Evolutionary conservation across 2,329 filamentous ascomycete genomes (phyloP).

Genomic region (Aspergillus melleus): DNA sequence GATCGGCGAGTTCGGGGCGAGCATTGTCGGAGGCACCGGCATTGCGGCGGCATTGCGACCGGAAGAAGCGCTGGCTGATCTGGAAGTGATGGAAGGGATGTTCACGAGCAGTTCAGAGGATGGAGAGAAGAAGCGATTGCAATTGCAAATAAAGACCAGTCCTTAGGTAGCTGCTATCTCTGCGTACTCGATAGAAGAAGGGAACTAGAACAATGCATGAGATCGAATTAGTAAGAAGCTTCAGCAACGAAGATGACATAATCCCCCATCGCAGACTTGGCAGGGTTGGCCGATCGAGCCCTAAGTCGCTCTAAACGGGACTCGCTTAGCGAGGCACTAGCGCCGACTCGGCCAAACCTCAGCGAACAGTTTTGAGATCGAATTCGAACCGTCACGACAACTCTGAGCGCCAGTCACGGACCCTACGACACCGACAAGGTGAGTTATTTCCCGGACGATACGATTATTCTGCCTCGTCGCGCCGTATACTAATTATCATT

Average conservation of each 20-base stretch:
- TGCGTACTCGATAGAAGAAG: too few species aligned
- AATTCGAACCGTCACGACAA: conserved; percentile 43
- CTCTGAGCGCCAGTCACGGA: conserved; percentile 45
- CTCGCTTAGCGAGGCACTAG: conserved; percentile 38
- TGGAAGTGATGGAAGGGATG: conserved; percentile 48
- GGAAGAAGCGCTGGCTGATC: conserved; percentile 54
- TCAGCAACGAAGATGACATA: not conserved
- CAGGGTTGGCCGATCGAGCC: conserved; percentile 11
- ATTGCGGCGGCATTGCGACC: conserved; percentile 47
- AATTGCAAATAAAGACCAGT: conserved; percentile 21
- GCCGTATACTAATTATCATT: conserved; percentile 11
- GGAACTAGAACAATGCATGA: too few species aligned
- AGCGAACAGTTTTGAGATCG: conserved; percentile 41
- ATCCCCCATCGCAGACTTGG: not conserved
- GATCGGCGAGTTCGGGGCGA: conserved; percentile 53
- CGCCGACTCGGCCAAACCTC: conserved; percentile 31
- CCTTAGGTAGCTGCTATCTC: not conserved
- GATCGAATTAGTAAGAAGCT: not conserved
- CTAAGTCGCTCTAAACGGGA: conserved; percentile 27
- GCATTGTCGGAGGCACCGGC: conserved; percentile 43
- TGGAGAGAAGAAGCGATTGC: conserved; percentile 26
- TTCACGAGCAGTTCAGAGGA: conserved; percentile 33
- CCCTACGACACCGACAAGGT: conserved; percentile 47
- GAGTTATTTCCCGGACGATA: conserved; percentile 19
- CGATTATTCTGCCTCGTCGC: conserved; percentile 3